Conservation (phyloP, 352 stramenopile genomes). For the Phytophthora pseudosyringae region DNA sequence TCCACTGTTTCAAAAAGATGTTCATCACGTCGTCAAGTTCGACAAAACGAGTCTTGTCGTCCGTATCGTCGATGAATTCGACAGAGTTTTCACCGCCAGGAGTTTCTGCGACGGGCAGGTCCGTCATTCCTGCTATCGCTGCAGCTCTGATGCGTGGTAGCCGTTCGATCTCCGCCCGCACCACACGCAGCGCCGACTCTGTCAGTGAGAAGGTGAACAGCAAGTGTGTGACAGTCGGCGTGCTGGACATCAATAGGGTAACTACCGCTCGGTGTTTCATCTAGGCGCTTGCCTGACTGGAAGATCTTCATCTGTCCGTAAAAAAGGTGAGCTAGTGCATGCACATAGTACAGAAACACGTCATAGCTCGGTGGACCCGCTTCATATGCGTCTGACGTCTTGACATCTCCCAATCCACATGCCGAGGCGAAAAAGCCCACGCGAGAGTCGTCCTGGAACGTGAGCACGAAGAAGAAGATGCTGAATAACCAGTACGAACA, state of each 20-base stretch:
- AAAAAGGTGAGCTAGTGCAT: conserved; percentile 67
- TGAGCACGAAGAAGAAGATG: no score
- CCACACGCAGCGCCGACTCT: conserved; percentile 35
- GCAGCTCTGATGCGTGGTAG: conserved; percentile 30
- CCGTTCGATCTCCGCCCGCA: conserved; percentile 44
- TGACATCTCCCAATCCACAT: conserved; percentile 47
- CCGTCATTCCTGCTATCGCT: conserved; percentile 4
- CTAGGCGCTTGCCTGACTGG: conserved; percentile 54
- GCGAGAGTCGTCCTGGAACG: conserved; percentile 55
- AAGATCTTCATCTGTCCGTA: conserved; percentile 81
- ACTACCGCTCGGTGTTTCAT: conserved; percentile 60
- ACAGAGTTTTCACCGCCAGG: conserved; percentile 5
- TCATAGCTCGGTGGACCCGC: conserved; percentile 48
- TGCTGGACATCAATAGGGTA: conserved; percentile 49
- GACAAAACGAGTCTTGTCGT: conserved; percentile 30
- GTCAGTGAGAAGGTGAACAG: conserved; percentile 61
- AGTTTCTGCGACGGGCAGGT: neutral
- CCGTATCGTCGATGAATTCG: conserved; percentile 5
- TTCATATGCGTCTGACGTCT: conserved; percentile 14
- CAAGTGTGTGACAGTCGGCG: conserved; percentile 36
- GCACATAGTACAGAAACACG: conserved; percentile 72
- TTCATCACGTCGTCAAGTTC: conserved; percentile 77
- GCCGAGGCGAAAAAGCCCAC: conserved; percentile 66
- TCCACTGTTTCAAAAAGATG: conserved; percentile 66
- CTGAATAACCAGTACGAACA: no score